These are phyloP conservation scores for Komagataella ulmi DNA, from an alignment of 805 yeast genomes.

Conservation along the genomic window DNA sequence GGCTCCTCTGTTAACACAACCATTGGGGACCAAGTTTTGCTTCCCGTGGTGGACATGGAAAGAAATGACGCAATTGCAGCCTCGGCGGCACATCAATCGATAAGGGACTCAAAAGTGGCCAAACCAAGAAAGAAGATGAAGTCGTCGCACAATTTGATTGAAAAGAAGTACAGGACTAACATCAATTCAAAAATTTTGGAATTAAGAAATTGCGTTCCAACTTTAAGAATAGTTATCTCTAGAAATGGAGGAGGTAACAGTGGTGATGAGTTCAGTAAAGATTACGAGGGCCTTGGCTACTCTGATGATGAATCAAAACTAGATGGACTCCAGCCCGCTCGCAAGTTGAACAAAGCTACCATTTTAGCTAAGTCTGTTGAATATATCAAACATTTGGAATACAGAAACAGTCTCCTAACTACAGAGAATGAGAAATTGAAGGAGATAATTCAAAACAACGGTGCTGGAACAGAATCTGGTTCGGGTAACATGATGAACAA, in stretches of 20 bases:
- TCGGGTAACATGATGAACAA: constrained; percentile 24
- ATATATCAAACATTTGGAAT: constrained; percentile 61
- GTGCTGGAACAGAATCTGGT: constrained; percentile 5
- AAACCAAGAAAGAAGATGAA: constrained; percentile 37
- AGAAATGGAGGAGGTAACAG: constrained; percentile 19
- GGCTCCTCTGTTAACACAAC: not conserved
- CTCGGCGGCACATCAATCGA: not conserved
- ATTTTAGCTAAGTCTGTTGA: constrained; percentile 67
- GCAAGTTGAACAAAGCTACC: constrained; percentile 65
- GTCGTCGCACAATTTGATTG: constrained; percentile 58
- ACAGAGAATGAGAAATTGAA: constrained; percentile 32
- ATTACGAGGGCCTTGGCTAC: constrained; percentile 38
- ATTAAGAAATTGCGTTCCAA: constrained; percentile 54
- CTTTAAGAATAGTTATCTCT: constrained; percentile 33
- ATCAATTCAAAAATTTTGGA: constrained; percentile 55
- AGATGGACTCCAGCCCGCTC: constrained; percentile 69
- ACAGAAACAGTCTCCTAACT: constrained; percentile 35
- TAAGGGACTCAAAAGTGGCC: constrained; percentile 8
- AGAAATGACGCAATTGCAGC: not conserved
- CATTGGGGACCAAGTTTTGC: not conserved
- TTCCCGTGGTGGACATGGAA: not conserved
- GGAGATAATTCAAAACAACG: constrained; percentile 7
- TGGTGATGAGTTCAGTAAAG: constrained; percentile 29
- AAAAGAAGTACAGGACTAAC: constrained; percentile 58
- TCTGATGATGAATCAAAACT: constrained; percentile 40